These are phyloP conservation scores for Heliamphora pulchella DNA, from an alignment of 179 eudicot species.

Conservation along the genomic window DNA sequence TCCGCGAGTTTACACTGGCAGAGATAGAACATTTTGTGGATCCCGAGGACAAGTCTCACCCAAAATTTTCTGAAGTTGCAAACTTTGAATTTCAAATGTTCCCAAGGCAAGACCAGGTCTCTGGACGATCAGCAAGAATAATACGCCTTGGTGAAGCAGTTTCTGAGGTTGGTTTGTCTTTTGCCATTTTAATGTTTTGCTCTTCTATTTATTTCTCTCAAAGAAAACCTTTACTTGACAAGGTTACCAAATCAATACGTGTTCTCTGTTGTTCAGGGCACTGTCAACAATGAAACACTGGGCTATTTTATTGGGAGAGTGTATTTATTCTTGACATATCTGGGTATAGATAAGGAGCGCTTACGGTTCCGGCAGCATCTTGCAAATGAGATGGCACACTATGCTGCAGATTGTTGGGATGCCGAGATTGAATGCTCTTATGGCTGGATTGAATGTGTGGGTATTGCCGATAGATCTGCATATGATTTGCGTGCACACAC, in stretches of 20 bases:
- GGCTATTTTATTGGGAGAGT: conserved; percentile 96
- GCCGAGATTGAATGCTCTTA: conserved; percentile 94
- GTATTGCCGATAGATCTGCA: conserved; percentile 97
- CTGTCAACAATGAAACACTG: conserved; percentile 79
- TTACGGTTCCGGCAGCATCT: conserved; percentile 91
- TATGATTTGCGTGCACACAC: conserved; percentile 86
- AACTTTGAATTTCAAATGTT: conserved; percentile 78
- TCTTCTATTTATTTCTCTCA: not conserved
- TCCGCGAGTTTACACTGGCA: conserved; percentile 93
- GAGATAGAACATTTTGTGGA: conserved; percentile 98
- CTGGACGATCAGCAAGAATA: conserved; percentile 63
- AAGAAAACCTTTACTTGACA: not conserved
- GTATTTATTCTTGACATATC: conserved; percentile 65
- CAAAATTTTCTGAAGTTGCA: conserved; percentile 68
- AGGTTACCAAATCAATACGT: not conserved
- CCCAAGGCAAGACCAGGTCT: conserved; percentile 89
- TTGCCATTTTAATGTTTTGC: conserved; percentile 5
- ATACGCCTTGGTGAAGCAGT: conserved; percentile 69
- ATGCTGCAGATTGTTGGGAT: conserved; percentile 99
- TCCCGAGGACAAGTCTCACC: conserved; percentile 87
- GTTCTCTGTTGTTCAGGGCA: conserved; percentile 42
- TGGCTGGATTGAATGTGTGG: conserved; percentile 99
- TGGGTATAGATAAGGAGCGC: conserved; percentile 83
- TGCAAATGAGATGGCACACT: conserved; percentile 99
- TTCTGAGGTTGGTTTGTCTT: conserved; percentile 39